Percentiles rank a stretch among this genome's conserved stretches.
Evolutionary conservation across 768 basidiomycete species (phyloP).

Genomic region (Tephrocybe sp.): DNA sequence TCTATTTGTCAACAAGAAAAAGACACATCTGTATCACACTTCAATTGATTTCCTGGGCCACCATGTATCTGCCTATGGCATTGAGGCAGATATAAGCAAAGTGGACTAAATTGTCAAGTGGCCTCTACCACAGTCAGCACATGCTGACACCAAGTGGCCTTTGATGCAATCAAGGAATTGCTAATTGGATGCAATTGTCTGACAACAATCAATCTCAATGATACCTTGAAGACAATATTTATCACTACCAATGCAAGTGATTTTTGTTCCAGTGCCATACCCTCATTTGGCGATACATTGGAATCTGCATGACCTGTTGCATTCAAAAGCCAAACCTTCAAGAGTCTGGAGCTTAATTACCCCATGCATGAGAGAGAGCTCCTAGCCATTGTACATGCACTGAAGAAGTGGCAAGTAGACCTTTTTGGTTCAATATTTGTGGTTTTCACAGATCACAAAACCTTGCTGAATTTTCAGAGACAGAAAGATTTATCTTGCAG

Average conservation of each 20-base stretch:
- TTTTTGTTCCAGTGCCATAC: background rate
- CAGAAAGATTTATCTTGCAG: too few species aligned
- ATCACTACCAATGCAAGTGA: slow-evolving; percentile 27
- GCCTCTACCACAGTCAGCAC: background rate
- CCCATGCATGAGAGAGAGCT: slow-evolving; percentile 17
- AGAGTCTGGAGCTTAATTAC: slow-evolving; percentile 2
- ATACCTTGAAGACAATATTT: slow-evolving; percentile 26
- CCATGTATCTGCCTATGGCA: too few species aligned
- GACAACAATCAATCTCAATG: slow-evolving; percentile 27
- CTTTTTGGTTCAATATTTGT: background rate
- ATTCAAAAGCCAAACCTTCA: slow-evolving; percentile 1
- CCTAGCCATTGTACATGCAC: too few species aligned
- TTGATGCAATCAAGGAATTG: slow-evolving; percentile 27
- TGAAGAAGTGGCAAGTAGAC: slow-evolving; percentile 17
- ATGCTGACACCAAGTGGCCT: slow-evolving; percentile 21
- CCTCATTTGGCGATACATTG: too few species aligned
- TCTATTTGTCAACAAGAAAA: too few species aligned
- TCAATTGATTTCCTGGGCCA: too few species aligned
- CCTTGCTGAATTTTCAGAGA: too few species aligned
- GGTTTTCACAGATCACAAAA: too few species aligned
- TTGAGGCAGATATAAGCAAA: too few species aligned
- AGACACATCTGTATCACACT: slow-evolving; percentile 22
- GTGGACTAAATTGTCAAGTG: too few species aligned
- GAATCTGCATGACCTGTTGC: slow-evolving; percentile 4
- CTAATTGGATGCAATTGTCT: slow-evolving; percentile 23